phyloP scores from a whole-genome alignment of 345 rosid genomes.

The Lepidium didymum region DNA sequence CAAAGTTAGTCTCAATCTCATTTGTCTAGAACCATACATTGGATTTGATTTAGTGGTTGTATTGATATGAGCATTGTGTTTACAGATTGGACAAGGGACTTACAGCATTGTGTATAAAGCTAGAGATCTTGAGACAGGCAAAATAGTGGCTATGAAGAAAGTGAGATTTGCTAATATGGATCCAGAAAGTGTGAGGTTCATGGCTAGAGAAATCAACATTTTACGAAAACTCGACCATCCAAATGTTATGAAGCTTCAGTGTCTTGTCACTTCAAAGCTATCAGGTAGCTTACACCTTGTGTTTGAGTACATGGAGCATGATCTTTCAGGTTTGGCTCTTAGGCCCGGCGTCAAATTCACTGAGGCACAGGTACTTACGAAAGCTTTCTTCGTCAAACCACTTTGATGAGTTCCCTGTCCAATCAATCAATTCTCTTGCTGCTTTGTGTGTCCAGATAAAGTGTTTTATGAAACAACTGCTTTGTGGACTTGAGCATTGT shows the following conservation, averaged over 20 bases:
- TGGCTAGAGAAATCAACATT: slow-evolving; percentile 90
- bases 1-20: slow-evolving; percentile 39
- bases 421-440: background rate
- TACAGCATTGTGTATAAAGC: slow-evolving; percentile 82
- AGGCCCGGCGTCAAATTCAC: slow-evolving; percentile 68
- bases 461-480: slow-evolving; percentile 72
- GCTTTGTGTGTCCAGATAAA: slow-evolving; percentile 42
- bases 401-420: background rate
- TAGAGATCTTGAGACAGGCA: slow-evolving; percentile 59
- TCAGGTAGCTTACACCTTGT: slow-evolving; percentile 77
- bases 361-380: slow-evolving; percentile 56
- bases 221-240: slow-evolving; percentile 81
- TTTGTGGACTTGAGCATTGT: slow-evolving; percentile 80
- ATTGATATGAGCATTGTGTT: background rate
- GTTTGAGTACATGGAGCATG: slow-evolving; percentile 96
- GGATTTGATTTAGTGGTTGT: background rate
- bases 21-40: background rate
- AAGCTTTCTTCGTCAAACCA: background rate
- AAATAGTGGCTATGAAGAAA: slow-evolving; percentile 87
- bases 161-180: slow-evolving; percentile 86
- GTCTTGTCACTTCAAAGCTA: slow-evolving; percentile 68
- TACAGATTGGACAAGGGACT: slow-evolving; percentile 97
- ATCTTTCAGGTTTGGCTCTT: slow-evolving; percentile 76
- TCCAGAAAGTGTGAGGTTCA: slow-evolving; percentile 83
- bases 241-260: slow-evolving; percentile 81